These are phyloP conservation scores for Bodo saltans DNA, from an alignment of 78 protist species.

Conservation along the genomic window DNA sequence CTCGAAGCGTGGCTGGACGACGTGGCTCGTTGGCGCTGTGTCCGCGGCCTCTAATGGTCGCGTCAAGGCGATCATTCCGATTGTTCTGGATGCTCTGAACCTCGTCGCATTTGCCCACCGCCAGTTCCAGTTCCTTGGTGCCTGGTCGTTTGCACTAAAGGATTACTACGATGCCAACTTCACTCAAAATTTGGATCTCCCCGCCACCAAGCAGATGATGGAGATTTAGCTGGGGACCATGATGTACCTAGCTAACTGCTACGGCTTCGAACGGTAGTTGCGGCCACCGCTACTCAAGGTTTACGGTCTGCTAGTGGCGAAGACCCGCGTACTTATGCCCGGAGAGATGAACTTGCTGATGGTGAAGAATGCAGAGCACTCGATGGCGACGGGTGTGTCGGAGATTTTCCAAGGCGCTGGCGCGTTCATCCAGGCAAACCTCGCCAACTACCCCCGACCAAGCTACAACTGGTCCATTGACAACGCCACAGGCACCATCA, in stretches of 20 bases:
- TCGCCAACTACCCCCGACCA: background rate
- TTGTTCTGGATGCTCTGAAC: background rate
- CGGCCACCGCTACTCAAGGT: background rate
- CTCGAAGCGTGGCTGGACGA: conserved; percentile 10
- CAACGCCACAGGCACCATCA: background rate
- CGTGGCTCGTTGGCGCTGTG: conserved; percentile 8
- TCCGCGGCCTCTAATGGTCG: too few relatives aligned
- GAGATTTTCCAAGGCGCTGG: background rate
- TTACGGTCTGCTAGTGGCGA: background rate
- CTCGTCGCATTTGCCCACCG: background rate
- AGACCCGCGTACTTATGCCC: background rate
- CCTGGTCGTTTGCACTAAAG: conserved; percentile 22
- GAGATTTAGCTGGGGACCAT: background rate
- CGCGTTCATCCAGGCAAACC: background rate
- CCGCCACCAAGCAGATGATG: background rate
- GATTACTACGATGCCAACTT: conserved; percentile 26
- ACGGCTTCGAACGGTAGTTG: background rate
- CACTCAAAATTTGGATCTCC: background rate
- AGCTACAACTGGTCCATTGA: background rate
- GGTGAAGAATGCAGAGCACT: conserved; percentile 17
- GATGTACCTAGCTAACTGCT: background rate
- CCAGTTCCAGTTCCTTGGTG: conserved; percentile 5
- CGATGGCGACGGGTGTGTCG: background rate
- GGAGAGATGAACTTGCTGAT: conserved; percentile 13
- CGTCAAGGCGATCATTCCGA: background rate